phyloP scores from a whole-genome alignment of 768 basidiomycete genomes.

The Filobasidium wieringae region DNA sequence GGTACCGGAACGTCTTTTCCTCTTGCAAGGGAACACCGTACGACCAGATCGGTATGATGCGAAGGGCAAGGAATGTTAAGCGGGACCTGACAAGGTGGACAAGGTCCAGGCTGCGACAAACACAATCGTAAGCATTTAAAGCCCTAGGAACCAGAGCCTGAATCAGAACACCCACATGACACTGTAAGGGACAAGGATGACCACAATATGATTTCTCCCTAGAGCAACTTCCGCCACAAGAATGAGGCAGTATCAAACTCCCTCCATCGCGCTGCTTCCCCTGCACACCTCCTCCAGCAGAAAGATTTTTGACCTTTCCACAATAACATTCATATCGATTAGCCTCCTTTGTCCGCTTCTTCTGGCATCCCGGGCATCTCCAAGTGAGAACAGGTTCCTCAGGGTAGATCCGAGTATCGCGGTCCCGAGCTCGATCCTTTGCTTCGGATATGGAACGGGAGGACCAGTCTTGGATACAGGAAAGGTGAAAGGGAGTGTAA shows the following conservation, averaged over 20 bases:
- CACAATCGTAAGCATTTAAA: not conserved
- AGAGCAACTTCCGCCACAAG: constrained; percentile 39
- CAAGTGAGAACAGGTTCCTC: constrained; percentile 54
- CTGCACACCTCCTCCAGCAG: constrained; percentile 58
- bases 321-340: constrained; percentile 67
- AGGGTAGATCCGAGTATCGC: constrained; percentile 24
- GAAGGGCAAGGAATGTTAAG: constrained; percentile 70
- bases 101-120: constrained; percentile 61
- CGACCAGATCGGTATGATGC: constrained; percentile 48
- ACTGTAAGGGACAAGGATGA: constrained; percentile 63
- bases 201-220: constrained; percentile 45
- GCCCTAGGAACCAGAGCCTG: constrained; percentile 1
- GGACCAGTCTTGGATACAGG: constrained; percentile 82
- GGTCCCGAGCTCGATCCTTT: constrained; percentile 50
- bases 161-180: not conserved
- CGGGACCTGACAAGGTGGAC: constrained; percentile 80
- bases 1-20: constrained; percentile 25
- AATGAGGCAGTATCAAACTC: constrained; percentile 30
- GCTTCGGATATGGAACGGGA: constrained; percentile 55
- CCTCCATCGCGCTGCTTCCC: constrained; percentile 11
- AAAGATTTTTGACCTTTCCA: constrained; percentile 59
- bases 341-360: constrained; percentile 57
- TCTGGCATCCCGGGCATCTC: constrained; percentile 90
- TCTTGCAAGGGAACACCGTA: constrained; percentile 32
- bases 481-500: constrained; percentile 82